These are phyloP conservation scores for Cryptosporidium ryanae DNA, from an alignment of 169 alveolate genomes.

Conservation along the genomic window DNA sequence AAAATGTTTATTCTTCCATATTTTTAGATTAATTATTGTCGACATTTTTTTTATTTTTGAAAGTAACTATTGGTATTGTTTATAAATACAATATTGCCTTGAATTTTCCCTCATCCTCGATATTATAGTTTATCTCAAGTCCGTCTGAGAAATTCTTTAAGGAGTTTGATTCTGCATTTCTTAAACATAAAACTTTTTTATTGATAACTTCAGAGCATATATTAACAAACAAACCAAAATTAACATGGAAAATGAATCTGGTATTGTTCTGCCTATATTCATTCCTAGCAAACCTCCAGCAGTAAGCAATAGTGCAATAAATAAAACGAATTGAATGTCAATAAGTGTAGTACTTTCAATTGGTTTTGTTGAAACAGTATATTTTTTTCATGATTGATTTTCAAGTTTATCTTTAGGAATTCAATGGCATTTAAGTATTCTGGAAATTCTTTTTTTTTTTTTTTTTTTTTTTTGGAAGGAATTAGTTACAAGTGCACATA, in stretches of 20 bases:
- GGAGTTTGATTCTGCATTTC: constrained; percentile 3
- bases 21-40: not conserved
- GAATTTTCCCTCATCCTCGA: constrained; percentile 15
- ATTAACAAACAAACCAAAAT: constrained; percentile 8
- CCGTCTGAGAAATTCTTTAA: not conserved
- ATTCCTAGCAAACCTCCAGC: constrained; percentile 63
- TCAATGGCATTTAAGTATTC: constrained; percentile 42
- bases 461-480: constrained; percentile 3
- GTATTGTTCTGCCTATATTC: constrained; percentile 3
- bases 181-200: constrained; percentile 9
- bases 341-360: constrained; percentile 17
- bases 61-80: constrained; percentile 8
- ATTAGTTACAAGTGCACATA: constrained; percentile 29
- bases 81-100: constrained; percentile 31
- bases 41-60: not conserved
- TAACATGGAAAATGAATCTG: constrained; percentile 17
- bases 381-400: constrained; percentile 2
- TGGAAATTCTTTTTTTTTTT: constrained; percentile 1
- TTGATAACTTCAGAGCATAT: constrained; percentile 33
- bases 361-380: not conserved
- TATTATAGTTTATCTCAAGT: not conserved
- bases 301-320: constrained; percentile 60
- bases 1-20: not conserved
- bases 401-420: not conserved
- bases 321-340: constrained; percentile 47